phyloP scores from a whole-genome alignment of 768 basidiomycete species.

The Calvatia gigantea region DNA sequence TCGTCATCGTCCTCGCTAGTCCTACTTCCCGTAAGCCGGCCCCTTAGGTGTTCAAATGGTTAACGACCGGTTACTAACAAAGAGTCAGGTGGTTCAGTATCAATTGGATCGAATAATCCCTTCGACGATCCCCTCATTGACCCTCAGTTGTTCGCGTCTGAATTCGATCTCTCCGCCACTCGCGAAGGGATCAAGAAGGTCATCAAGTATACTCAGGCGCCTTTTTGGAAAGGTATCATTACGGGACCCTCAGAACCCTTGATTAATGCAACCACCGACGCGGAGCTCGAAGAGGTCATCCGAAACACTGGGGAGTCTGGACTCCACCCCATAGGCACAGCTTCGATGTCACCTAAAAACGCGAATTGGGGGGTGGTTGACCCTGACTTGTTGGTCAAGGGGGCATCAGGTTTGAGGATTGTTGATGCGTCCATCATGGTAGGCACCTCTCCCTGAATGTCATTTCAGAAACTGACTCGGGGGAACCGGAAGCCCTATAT shows the following conservation, averaged over 20 bases:
- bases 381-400: slow-evolving; percentile 15
- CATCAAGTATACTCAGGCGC: slow-evolving; percentile 15
- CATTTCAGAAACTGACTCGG: neutral
- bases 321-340: slow-evolving; percentile 9
- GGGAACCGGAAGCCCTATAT: neutral
- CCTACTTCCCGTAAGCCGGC: slow-evolving; percentile 23
- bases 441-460: neutral
- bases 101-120: slow-evolving; percentile 18
- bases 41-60: neutral
- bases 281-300: slow-evolving; percentile 7
- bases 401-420: slow-evolving; percentile 10
- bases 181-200: slow-evolving; percentile 18
- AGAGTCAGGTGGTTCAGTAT: slow-evolving; percentile 16
- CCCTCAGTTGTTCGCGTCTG: too few species aligned
- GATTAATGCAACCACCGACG: slow-evolving; percentile 2
- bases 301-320: neutral
- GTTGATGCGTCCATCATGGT: slow-evolving; percentile 15
- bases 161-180: slow-evolving; percentile 20
- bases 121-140: slow-evolving; percentile 23
- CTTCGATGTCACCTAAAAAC: slow-evolving; percentile 12
- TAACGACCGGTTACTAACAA: neutral
- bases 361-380: slow-evolving; percentile 14
- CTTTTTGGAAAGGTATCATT: slow-evolving; percentile 16
- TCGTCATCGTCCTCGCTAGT: slow-evolving; percentile 19
- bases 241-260: slow-evolving; percentile 2